phyloP scores from a whole-genome alignment of 2,329 filamentous ascomycete genomes.

The Cladosporium sp. region DNA sequence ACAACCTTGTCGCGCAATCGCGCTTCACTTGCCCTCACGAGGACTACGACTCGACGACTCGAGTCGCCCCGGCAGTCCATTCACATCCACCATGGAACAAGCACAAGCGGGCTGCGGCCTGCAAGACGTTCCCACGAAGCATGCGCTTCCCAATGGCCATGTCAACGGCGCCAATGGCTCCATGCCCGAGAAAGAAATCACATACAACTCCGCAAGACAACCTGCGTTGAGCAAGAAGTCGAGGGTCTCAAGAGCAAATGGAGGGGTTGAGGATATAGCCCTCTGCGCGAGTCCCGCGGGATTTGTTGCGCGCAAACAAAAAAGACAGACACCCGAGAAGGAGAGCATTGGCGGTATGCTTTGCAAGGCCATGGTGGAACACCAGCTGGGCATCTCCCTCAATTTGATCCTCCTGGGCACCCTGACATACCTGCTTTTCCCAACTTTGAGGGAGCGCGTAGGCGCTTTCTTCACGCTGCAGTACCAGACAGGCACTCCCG shows the following conservation, averaged over 20 bases:
- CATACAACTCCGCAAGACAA: slow-evolving; percentile 1
- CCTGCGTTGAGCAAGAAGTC: background rate
- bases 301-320: slow-evolving; percentile 7
- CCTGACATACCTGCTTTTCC: slow-evolving; percentile 80
- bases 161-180: slow-evolving; percentile 8
- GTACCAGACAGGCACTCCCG: slow-evolving; percentile 56
- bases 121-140: background rate
- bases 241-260: background rate
- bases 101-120: slow-evolving; percentile 19
- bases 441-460: slow-evolving; percentile 76
- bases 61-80: background rate
- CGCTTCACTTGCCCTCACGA: background rate
- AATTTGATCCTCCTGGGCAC: slow-evolving; percentile 83
- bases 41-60: background rate
- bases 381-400: slow-evolving; percentile 67
- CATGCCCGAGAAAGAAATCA: background rate
- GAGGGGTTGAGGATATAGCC: slow-evolving; percentile 28
- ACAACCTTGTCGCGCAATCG: background rate
- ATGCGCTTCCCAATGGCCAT: background rate
- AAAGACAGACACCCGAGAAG: slow-evolving; percentile 27
- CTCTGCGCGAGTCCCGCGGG: slow-evolving; percentile 30
- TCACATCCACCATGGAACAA: slow-evolving; percentile 16
- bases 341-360: slow-evolving; percentile 39
- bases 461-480: slow-evolving; percentile 85
- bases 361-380: slow-evolving; percentile 42